Evolutionary conservation across 441 rosid species (phyloP).

Genomic region (Melastoma candidum): DNA sequence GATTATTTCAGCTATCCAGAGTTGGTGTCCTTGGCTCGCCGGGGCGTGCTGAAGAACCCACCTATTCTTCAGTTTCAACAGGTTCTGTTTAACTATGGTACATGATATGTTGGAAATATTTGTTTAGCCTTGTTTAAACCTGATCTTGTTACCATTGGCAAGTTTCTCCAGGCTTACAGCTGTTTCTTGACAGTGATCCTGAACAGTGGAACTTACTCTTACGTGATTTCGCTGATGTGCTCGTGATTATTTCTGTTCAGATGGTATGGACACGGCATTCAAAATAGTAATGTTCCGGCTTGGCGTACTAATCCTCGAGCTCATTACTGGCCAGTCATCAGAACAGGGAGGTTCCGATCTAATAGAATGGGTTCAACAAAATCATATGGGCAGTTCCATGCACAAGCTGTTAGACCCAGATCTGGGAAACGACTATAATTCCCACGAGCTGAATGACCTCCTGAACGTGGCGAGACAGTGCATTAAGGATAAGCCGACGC

Average conservation of each 20-base stretch:
- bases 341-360: constrained; percentile 51
- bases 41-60: constrained; percentile 20
- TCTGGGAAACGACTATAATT: constrained; percentile 54
- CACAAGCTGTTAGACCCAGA: constrained; percentile 87
- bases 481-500: constrained; percentile 47
- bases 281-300: constrained; percentile 62
- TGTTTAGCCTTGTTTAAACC: too few relatives aligned
- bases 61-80: constrained; percentile 29
- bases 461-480: constrained; percentile 69
- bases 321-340: constrained; percentile 84
- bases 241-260: constrained; percentile 16
- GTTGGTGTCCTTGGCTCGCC: constrained; percentile 38
- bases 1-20: constrained; percentile 45
- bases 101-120: neutral
- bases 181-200: too few relatives aligned
- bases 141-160: too few relatives aligned
- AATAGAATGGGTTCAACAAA: constrained; percentile 75
- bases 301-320: constrained; percentile 73
- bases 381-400: constrained; percentile 46
- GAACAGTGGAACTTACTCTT: too few relatives aligned
- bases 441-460: constrained; percentile 54
- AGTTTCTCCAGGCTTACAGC: too few relatives aligned
- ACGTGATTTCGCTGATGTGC: too few relatives aligned
- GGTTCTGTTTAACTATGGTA: constrained; percentile 26
- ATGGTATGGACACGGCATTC: constrained; percentile 30